These are phyloP conservation scores for Chlamydomonas asymmetrica DNA, from an alignment of 139 green algal genomes.

Conservation along the genomic window DNA sequence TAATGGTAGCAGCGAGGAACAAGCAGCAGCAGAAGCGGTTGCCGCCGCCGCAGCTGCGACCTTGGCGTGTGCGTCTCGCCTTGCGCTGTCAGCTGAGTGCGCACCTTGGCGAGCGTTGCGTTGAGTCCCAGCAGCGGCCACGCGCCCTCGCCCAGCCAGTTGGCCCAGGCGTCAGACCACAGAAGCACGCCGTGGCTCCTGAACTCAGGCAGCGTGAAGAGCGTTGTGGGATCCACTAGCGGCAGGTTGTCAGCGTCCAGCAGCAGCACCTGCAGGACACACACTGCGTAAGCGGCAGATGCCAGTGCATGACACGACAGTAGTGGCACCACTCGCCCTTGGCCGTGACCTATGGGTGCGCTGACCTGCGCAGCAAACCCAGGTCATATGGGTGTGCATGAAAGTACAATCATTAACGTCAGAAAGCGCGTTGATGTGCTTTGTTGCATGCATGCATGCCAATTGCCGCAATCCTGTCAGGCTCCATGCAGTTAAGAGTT, in stretches of 20 bases:
- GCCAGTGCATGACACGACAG: background rate
- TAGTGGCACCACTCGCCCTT: background rate
- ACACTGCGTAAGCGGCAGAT: conserved; percentile 6
- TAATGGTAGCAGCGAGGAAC: no score
- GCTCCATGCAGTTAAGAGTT: no score
- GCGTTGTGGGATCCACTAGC: conserved; percentile 9
- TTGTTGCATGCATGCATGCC: background rate
- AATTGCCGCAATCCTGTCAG: no score
- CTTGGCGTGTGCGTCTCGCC: background rate
- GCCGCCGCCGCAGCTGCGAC: background rate
- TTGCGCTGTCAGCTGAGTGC: background rate
- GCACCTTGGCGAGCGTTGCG: background rate
- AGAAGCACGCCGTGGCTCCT: conserved; percentile 14
- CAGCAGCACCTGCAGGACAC: conserved; percentile 6
- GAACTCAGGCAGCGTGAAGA: conserved; percentile 21
- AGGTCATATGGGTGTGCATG: no score
- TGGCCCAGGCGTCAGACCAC: conserved; percentile 22
- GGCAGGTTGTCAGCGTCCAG: conserved; percentile 22
- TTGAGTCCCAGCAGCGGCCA: conserved; percentile 14
- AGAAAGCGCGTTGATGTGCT: background rate
- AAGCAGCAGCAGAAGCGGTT: background rate
- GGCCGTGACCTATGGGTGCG: no score
- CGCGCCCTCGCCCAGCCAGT: conserved; percentile 8
- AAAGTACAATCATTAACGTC: no score
- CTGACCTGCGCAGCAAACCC: no score